Conservation (phyloP, 1,139 yeast species). For the Zhuliangozyma parablackwelliae region DNA sequence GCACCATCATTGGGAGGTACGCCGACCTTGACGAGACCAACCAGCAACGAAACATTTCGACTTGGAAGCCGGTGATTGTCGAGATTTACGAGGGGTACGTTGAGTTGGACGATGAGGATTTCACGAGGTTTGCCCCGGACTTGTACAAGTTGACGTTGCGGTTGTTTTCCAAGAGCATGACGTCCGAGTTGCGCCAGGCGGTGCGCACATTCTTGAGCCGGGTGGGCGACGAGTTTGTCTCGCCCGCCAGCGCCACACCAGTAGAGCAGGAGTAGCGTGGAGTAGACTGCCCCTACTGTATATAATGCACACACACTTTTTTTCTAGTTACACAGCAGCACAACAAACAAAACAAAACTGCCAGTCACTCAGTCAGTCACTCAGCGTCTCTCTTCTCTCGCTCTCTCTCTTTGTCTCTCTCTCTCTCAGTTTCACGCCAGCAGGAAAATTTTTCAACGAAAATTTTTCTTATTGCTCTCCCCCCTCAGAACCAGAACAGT, state of each 20-base stretch:
- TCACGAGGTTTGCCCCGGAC: conserved; percentile 54
- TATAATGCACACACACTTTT: neutral
- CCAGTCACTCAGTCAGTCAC: no score
- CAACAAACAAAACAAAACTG: no score
- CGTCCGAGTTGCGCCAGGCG: conserved; percentile 65
- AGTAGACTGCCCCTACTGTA: neutral
- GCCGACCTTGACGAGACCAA: conserved; percentile 67
- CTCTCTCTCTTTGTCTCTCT: no score
- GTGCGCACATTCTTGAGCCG: conserved; percentile 63
- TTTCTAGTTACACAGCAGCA: no score
- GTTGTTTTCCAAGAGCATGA: conserved; percentile 64
- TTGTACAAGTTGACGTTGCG: conserved; percentile 67
- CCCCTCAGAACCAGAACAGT: conserved; percentile 7
- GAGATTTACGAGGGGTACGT: conserved; percentile 80
- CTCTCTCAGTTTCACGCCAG: neutral
- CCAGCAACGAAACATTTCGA: conserved; percentile 73
- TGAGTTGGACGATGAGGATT: conserved; percentile 74
- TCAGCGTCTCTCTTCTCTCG: no score
- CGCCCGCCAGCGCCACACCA: neutral
- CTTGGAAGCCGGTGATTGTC: conserved; percentile 90
- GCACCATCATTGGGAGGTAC: conserved; percentile 64
- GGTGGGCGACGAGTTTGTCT: conserved; percentile 62
- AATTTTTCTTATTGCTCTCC: conserved; percentile 3
- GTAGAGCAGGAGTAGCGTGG: neutral
- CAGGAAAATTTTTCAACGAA: conserved; percentile 12